These are phyloP conservation scores for Ceratobasidium sp. DNA, from an alignment of 1,284 basidiomycete genomes.

Conservation along the genomic window DNA sequence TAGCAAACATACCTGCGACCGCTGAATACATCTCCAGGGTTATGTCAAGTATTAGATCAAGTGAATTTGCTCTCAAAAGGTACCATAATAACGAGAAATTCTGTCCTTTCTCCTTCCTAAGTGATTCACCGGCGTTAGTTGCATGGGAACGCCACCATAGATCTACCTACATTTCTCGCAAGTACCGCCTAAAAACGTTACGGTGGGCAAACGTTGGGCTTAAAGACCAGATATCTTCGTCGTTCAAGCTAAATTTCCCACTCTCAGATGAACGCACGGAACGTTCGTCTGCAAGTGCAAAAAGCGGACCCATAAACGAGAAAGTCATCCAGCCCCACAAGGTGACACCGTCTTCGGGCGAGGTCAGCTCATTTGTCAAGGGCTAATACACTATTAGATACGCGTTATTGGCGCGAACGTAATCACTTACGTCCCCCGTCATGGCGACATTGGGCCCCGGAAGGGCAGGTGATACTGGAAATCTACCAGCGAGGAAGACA, in stretches of 20 bases:
- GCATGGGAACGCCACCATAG: background rate
- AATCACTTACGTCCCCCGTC: conserved; percentile 17
- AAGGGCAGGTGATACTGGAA: conserved; percentile 25
- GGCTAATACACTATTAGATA: conserved; percentile 41
- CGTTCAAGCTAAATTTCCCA: conserved; percentile 62
- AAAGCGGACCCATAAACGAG: conserved; percentile 73
- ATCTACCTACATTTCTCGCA: conserved; percentile 46
- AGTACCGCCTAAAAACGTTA: conserved; percentile 68
- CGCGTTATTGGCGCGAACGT: conserved; percentile 13
- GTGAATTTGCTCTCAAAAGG: conserved; percentile 70
- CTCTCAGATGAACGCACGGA: conserved; percentile 28
- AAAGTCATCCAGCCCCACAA: conserved; percentile 80
- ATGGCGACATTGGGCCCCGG: conserved; percentile 24
- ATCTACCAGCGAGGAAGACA: conserved; percentile 49
- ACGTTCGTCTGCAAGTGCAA: conserved; percentile 55
- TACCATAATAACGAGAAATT: conserved; percentile 61
- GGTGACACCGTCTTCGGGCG: conserved; percentile 75
- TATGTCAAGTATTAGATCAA: conserved; percentile 70
- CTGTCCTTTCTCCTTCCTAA: conserved; percentile 49
- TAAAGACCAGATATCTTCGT: conserved; percentile 68
- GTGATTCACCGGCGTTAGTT: conserved; percentile 37
- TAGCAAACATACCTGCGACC: conserved; percentile 50
- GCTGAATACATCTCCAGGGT: conserved; percentile 66
- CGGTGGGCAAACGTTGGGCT: conserved; percentile 54
- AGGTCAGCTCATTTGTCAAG: conserved; percentile 58